These are phyloP conservation scores for Pochonia chlamydosporia DNA, from an alignment of 2,329 filamentous ascomycete species.

Conservation along the genomic window DNA sequence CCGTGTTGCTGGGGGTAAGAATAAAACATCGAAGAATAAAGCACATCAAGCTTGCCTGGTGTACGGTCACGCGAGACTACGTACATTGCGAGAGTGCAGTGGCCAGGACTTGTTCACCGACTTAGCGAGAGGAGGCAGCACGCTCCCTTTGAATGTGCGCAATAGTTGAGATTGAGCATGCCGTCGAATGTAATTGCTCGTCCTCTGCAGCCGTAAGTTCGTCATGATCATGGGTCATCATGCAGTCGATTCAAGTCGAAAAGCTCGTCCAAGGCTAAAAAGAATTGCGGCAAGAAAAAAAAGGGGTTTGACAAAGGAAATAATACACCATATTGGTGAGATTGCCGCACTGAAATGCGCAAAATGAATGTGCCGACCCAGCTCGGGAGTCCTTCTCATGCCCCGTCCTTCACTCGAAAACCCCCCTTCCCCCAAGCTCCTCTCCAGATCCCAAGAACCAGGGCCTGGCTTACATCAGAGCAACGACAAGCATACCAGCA, in stretches of 20 bases:
- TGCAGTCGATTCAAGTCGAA: slow-evolving; percentile 3
- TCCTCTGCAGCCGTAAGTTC: slow-evolving; percentile 7
- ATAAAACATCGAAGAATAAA: slow-evolving; percentile 15
- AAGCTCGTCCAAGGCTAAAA: background rate
- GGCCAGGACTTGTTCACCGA: background rate
- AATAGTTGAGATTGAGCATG: background rate
- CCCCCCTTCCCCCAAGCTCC: background rate
- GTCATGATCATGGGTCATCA: slow-evolving; percentile 14
- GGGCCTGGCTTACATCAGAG: slow-evolving; percentile 41
- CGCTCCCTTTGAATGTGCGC: background rate
- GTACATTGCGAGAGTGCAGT: background rate
- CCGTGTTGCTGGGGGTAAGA: slow-evolving; percentile 16
- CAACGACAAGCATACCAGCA: slow-evolving; percentile 43
- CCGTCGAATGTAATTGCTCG: background rate
- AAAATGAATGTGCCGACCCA: background rate
- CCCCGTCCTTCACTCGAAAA: background rate
- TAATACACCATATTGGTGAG: background rate
- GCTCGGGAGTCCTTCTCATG: background rate
- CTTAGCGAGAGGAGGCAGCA: background rate
- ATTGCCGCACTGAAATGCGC: background rate
- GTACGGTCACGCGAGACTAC: slow-evolving; percentile 10
- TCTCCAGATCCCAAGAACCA: too few species aligned
- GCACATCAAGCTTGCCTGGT: slow-evolving; percentile 10
- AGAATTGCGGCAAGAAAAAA: background rate
- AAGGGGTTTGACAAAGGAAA: slow-evolving; percentile 2